Conservation (phyloP, 768 basidiomycete species). For the Chalciporus chontae region DNA sequence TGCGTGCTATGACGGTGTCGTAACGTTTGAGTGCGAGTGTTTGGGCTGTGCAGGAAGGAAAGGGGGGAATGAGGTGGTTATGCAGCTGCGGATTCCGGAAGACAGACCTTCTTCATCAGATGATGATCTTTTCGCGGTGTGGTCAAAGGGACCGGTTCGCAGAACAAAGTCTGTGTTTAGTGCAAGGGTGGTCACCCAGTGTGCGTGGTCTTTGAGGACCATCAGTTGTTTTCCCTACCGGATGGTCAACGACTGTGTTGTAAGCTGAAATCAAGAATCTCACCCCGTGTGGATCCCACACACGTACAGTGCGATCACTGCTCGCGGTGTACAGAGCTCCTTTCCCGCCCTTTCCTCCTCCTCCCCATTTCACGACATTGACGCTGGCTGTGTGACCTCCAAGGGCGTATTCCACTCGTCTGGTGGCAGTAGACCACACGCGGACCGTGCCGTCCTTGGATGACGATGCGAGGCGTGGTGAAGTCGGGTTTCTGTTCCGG, state of each 20-base stretch:
- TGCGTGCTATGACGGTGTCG: constrained; percentile 55
- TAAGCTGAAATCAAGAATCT: constrained; percentile 16
- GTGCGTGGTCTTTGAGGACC: constrained; percentile 91
- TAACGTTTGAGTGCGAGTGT: constrained; percentile 75
- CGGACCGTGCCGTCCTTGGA: constrained; percentile 96
- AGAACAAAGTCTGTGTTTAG: constrained; percentile 94
- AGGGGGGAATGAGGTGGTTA: background rate
- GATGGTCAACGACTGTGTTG: constrained; percentile 3
- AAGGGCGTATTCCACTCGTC: constrained; percentile 75
- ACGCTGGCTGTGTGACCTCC: constrained; percentile 94
- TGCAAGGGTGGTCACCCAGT: constrained; percentile 97
- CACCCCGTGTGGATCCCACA: constrained; percentile 88
- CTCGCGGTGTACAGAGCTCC: constrained; percentile 93
- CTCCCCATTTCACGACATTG: constrained; percentile 96
- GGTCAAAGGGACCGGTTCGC: constrained; percentile 93
- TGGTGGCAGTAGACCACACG: constrained; percentile 80
- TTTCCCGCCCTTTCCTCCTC: constrained; percentile 58
- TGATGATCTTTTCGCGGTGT: constrained; percentile 71
- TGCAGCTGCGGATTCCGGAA: background rate
- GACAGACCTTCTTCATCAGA: constrained; percentile 78
- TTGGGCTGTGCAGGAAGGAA: constrained; percentile 53
- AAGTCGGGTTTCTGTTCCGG: constrained; percentile 58
- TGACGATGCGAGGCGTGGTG: constrained; percentile 87
- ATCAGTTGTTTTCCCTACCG: constrained; percentile 79
- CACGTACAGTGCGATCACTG: constrained; percentile 88